phyloP scores from a whole-genome alignment of 768 basidiomycete genomes.

The Mycena leptocephala region DNA sequence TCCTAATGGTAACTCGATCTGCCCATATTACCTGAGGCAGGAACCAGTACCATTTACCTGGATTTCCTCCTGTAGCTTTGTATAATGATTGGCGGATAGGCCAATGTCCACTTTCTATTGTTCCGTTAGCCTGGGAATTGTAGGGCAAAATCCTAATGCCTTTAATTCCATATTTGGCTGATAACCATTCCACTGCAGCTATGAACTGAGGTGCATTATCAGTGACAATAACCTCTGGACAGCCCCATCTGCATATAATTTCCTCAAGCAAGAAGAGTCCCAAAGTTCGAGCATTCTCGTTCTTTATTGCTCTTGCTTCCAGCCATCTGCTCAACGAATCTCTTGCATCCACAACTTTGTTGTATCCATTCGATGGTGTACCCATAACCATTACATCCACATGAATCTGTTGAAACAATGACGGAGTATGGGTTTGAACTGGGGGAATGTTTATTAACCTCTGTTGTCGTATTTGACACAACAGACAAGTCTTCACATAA shows the following conservation, averaged over 20 bases:
- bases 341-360: background rate
- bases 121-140: conserved; percentile 60
- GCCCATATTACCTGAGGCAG: conserved; percentile 52
- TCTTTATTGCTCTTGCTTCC: background rate
- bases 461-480: conserved; percentile 47
- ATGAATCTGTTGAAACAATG: conserved; percentile 46
- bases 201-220: conserved; percentile 22
- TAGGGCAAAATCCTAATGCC: conserved; percentile 60
- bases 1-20: conserved; percentile 44
- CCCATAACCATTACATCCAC: conserved; percentile 49
- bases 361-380: background rate
- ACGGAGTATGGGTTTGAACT: conserved; percentile 39
- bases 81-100: conserved; percentile 41
- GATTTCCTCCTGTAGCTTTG: conserved; percentile 43
- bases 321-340: background rate
- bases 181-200: conserved; percentile 36
- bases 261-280: background rate
- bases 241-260: conserved; percentile 47
- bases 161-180: conserved; percentile 48
- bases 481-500: conserved; percentile 50
- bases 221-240: background rate
- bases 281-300: background rate
- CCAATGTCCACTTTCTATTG: conserved; percentile 52
- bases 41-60: conserved; percentile 48
- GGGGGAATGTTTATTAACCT: conserved; percentile 46